Base-by-base conservation (phyloP, 139 green algal species). In the Penium margaritaceum region DNA sequence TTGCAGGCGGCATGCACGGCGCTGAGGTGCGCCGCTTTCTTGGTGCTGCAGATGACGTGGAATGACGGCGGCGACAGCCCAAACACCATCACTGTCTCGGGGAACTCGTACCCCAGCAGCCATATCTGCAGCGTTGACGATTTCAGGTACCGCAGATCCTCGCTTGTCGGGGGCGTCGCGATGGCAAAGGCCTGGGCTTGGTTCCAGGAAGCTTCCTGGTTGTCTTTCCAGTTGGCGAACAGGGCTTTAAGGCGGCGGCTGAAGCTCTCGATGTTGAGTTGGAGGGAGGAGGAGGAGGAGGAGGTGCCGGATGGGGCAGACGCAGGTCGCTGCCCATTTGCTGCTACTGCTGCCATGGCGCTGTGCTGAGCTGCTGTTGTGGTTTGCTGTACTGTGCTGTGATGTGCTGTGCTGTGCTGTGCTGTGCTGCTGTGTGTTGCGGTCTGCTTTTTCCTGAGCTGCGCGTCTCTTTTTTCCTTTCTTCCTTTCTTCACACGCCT, bases 61-160 rank as follows among this genome's bases (percentile, higher is more conserved):
- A 24, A n/a, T n/a, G n/a, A n/a, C n/a, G n/a, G n/a, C n/a, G n/a
- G n/a, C n/a, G n/a, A n/a, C n/a, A n/a, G n/a, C n/a, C n/a, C n/a
- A 61, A 97, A 91, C 4, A 90, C 76, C 73, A 97, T 78, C 3
- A 97, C 57, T 0, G 91, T 96, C 17, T 97, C 92, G 95, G 88
- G 69, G 66, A 76, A 69, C 60, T 76, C 93, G 58, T 96, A 96
- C 39, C 88, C 90, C 67, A 97, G 91, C 15, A 98, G 84, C 91
- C 91, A 98, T 2, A 96, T 73, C 66, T 97, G 91, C 36, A 98
- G 72, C 2, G 89, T 83, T 17, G 87, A 85, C 12, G 87, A 91
- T 77, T 97, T 98, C 0, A 91, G 83, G 78, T 98, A 98, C 2
- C 90, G 75, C 67, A 98, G 62, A 63, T 87, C 85, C 30, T 91